Conservation (phyloP, 2,329 filamentous ascomycete genomes). For the Microdochium paspali region DNA sequence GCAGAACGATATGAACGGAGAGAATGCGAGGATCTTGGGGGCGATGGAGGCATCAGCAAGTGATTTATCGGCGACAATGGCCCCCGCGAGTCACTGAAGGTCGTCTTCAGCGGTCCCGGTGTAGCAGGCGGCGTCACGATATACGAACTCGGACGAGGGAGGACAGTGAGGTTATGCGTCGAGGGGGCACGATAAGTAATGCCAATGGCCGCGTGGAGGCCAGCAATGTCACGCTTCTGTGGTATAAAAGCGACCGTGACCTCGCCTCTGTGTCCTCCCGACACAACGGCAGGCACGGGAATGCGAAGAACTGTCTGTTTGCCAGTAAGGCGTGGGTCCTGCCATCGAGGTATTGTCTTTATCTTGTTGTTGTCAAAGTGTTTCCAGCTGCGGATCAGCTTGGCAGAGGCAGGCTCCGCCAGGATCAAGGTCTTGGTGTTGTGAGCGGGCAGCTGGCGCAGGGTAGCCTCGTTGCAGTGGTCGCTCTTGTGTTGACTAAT, state of each 20-base stretch:
- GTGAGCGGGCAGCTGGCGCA: constrained; percentile 50
- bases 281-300: constrained; percentile 40
- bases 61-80: constrained; percentile 6
- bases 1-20: constrained; percentile 25
- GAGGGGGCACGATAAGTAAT: constrained; percentile 60
- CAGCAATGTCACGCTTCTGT: constrained; percentile 49
- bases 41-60: constrained; percentile 21
- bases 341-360: constrained; percentile 34
- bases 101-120: constrained; percentile 13
- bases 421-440: constrained; percentile 51
- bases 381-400: constrained; percentile 57
- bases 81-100: constrained; percentile 5
- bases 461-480: constrained; percentile 61
- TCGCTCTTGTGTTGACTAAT: constrained; percentile 44
- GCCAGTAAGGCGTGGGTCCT: constrained; percentile 24
- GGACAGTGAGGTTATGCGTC: constrained; percentile 8
- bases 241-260: constrained; percentile 61
- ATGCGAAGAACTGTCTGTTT: constrained; percentile 30
- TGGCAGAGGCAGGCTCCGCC: constrained; percentile 55
- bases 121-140: constrained; percentile 20
- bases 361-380: constrained; percentile 50
- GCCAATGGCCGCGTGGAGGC: constrained; percentile 57
- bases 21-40: constrained; percentile 24
- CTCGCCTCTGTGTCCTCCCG: constrained; percentile 49
- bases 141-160: constrained; percentile 2